Evolutionary conservation across 2,329 filamentous ascomycete genomes (phyloP), one percentile per base, ranked within the genome.

Genomic region (Sporothrix sp.): DNA sequence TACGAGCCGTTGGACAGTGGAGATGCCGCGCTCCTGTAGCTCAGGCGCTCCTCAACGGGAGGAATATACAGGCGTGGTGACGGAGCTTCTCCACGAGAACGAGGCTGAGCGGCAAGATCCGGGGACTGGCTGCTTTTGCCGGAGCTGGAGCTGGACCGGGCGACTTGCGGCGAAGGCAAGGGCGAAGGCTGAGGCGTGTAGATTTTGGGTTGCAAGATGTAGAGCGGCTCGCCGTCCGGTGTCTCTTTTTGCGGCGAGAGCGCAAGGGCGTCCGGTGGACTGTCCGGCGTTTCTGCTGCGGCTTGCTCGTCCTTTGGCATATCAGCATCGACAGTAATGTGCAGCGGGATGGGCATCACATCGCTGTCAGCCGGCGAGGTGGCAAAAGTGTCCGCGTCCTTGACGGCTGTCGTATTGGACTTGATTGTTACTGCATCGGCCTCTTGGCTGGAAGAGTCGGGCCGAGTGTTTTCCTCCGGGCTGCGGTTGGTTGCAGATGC

Each of bases 161-260:
- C 61, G 2, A 71, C 56, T 44, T 67, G 66, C 2, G 75, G 74
- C 5, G 75, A 75, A 1, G 73, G 71, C 20, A 71, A 58, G 3
- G 74, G 73, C 10, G 70, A 68, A 4, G 69, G 71, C 46, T 71
- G 66, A 0, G 78, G 78, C 0, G 75, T 79, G 57, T 81, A 81
- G 0, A 75, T 79, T 30, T 71, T 68, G 11, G 78, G 78, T 55
- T 81, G 76, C 4, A 81, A 65, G 20, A 81, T 67, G 52, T 71
- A 79, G 1, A 79, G 58, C 0, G 68, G 63, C 9, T 67, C 67
- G 35, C 38, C 48, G 18, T 52, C 48, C 3, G 16, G 7, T n/a
- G 43, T 25, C 20, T 50, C 40, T 11, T 28, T 38, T 20, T 44
- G 40, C 7, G 25, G 47, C 7, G 33, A 21, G 6, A 28, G 27